Percentiles rank a stretch among this genome's conserved stretches.
These are phyloP conservation scores for Pulveroboletus sp. DNA, from an alignment of 768 basidiomycete species.

Conservation along the genomic window DNA sequence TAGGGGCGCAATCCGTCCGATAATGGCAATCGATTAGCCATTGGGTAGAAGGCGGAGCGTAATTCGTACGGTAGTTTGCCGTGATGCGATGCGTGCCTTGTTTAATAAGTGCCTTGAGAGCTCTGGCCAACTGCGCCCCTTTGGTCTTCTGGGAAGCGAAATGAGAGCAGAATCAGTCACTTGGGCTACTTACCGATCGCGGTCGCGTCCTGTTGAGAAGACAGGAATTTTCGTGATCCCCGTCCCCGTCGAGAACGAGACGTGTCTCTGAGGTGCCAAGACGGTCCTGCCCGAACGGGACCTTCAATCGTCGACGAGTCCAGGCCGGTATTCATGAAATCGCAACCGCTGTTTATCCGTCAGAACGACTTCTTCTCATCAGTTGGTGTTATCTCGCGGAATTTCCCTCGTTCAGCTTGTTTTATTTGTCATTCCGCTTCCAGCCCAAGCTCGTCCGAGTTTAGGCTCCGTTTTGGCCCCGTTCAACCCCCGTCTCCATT, in stretches of 20 bases:
- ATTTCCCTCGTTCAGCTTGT: background rate
- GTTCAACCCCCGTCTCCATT: background rate
- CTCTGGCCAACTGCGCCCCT: conserved; percentile 11
- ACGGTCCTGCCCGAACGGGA: conserved; percentile 1
- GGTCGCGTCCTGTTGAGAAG: background rate
- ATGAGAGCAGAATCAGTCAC: too few relatives aligned
- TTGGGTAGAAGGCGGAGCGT: conserved; percentile 1
- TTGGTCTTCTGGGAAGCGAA: conserved; percentile 19
- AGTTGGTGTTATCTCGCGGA: conserved; percentile 9
- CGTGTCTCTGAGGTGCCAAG: conserved; percentile 8
- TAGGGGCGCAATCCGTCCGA: conserved; percentile 17
- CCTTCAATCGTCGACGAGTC: background rate
- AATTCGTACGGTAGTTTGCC: conserved; percentile 3
- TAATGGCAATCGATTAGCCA: conserved; percentile 12
- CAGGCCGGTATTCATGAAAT: conserved; percentile 17
- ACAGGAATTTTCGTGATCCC: too few relatives aligned
- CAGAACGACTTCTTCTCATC: background rate
- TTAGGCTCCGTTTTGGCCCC: conserved; percentile 17
- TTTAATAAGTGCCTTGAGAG: conserved; percentile 7
- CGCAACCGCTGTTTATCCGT: background rate
- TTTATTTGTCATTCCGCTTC: background rate
- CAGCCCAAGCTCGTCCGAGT: conserved; percentile 12
- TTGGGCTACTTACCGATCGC: conserved; percentile 5
- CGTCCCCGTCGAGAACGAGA: conserved; percentile 21
- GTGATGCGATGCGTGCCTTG: conserved; percentile 14